Conservation (phyloP, 768 basidiomycete genomes). For the Suillus sp. region DNA sequence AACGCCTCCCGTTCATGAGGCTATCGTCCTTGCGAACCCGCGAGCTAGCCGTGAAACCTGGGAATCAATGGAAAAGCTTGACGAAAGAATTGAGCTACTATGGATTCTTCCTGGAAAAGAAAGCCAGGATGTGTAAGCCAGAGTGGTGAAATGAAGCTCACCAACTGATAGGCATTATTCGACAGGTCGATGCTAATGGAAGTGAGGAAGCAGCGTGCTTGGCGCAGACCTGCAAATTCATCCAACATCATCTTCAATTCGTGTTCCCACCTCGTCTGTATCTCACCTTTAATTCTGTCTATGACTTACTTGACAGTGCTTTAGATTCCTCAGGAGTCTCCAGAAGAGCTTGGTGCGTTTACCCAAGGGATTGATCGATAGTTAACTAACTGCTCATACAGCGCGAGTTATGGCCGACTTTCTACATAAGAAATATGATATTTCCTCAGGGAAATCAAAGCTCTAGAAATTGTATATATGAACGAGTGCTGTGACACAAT, state of each 20-base stretch:
- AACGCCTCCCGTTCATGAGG: constrained; percentile 67
- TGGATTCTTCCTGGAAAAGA: constrained; percentile 30
- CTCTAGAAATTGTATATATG: background rate
- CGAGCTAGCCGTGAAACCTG: constrained; percentile 25
- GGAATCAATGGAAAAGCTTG: constrained; percentile 30
- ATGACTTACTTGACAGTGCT: background rate
- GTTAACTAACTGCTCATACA: background rate
- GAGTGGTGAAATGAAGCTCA: background rate
- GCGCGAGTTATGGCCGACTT: background rate
- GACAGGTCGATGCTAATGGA: constrained; percentile 19
- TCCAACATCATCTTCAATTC: constrained; percentile 31
- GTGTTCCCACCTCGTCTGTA: constrained; percentile 31
- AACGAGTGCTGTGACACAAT: background rate
- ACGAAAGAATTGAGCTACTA: constrained; percentile 28
- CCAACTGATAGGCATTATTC: background rate
- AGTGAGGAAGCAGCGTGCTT: constrained; percentile 23
- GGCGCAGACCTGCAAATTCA: constrained; percentile 32
- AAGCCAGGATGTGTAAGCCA: constrained; percentile 14
- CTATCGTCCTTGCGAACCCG: constrained; percentile 56
- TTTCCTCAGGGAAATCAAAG: background rate
- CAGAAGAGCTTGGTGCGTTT: constrained; percentile 31
- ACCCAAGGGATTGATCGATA: background rate
- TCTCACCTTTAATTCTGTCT: background rate
- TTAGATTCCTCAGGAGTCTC: constrained; percentile 34
- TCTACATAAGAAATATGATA: background rate